These are phyloP conservation scores for Naganishia friedmannii DNA, from an alignment of 768 basidiomycete species.

Conservation along the genomic window DNA sequence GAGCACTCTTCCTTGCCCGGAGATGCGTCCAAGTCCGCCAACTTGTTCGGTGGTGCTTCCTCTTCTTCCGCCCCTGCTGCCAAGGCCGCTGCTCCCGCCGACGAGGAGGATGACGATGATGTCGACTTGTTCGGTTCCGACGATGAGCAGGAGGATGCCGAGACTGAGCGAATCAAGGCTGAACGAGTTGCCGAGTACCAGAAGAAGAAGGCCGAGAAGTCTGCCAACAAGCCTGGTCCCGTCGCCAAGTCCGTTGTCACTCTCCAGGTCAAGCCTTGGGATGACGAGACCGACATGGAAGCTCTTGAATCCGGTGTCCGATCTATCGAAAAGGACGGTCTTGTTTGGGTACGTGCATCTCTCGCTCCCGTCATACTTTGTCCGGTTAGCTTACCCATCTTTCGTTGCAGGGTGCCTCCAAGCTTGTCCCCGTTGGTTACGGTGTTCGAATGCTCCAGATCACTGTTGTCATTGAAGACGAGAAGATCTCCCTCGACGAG, in stretches of 20 bases:
- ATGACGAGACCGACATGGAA: slow-evolving; percentile 96
- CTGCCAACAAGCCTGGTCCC: slow-evolving; percentile 51
- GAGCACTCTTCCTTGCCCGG: slow-evolving; percentile 79
- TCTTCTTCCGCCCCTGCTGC: slow-evolving; percentile 56
- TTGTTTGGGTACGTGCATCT: slow-evolving; percentile 81
- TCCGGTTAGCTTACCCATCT: slow-evolving; percentile 59
- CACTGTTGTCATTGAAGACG: slow-evolving; percentile 75
- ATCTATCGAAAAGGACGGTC: slow-evolving; percentile 79
- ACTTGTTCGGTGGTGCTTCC: slow-evolving; percentile 62
- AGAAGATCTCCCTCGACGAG: slow-evolving; percentile 85
- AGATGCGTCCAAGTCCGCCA: slow-evolving; percentile 74
- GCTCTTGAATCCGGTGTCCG: slow-evolving; percentile 79
- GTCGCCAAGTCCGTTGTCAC: slow-evolving; percentile 86
- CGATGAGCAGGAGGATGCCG: slow-evolving; percentile 71
- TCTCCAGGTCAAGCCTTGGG: slow-evolving; percentile 98
- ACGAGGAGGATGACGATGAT: slow-evolving; percentile 60
- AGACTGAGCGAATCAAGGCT: slow-evolving; percentile 81
- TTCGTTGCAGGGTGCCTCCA: slow-evolving; percentile 36
- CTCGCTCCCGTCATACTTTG: slow-evolving; percentile 84
- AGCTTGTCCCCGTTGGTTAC: slow-evolving; percentile 26
- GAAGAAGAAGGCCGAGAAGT: slow-evolving; percentile 85
- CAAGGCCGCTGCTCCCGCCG: slow-evolving; percentile 48
- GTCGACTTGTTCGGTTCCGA: slow-evolving; percentile 85
- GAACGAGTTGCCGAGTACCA: slow-evolving; percentile 92
- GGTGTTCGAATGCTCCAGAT: slow-evolving; percentile 90